Evolutionary conservation across 2,329 filamentous ascomycete genomes (phyloP).

Genomic region (Aspergillus persii): DNA sequence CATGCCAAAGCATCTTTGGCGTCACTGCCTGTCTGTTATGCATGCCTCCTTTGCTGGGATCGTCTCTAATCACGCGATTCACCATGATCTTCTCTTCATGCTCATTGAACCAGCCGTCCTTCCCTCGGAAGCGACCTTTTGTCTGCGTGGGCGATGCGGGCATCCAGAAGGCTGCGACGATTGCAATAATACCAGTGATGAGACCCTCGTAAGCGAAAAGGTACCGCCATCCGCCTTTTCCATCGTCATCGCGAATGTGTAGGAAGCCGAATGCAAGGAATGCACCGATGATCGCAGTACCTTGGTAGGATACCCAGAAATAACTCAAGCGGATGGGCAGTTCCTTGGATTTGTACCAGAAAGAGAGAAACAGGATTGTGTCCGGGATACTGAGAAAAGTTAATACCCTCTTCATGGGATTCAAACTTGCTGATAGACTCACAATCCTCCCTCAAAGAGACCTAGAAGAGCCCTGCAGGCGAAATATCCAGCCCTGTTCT

Average conservation of each 20-base stretch:
- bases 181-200: slow-evolving; percentile 55
- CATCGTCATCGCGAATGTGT: slow-evolving; percentile 37
- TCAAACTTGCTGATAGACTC: slow-evolving; percentile 47
- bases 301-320: slow-evolving; percentile 67
- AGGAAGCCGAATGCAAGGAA: slow-evolving; percentile 48
- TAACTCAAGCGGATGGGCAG: slow-evolving; percentile 64
- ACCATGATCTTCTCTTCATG: slow-evolving; percentile 68
- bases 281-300: slow-evolving; percentile 46
- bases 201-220: slow-evolving; percentile 44
- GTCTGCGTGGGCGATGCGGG: slow-evolving; percentile 66
- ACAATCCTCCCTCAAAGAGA: slow-evolving; percentile 56
- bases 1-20: slow-evolving; percentile 48
- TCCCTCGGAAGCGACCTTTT: slow-evolving; percentile 58
- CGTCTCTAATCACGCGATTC: slow-evolving; percentile 58
- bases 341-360: slow-evolving; percentile 72
- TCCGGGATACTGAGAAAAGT: slow-evolving; percentile 37
- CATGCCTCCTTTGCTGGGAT: slow-evolving; percentile 60
- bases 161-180: slow-evolving; percentile 59
- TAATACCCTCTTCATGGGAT: slow-evolving; percentile 25
- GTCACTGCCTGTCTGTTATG: slow-evolving; percentile 58
- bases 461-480: slow-evolving; percentile 48
- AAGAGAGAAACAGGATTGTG: slow-evolving; percentile 60
- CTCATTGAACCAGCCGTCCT: slow-evolving; percentile 65
- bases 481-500: slow-evolving; percentile 44
- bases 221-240: slow-evolving; percentile 44